These are phyloP conservation scores for Lomentospora prolificans DNA, from an alignment of 2,329 filamentous ascomycete genomes.

Conservation along the genomic window DNA sequence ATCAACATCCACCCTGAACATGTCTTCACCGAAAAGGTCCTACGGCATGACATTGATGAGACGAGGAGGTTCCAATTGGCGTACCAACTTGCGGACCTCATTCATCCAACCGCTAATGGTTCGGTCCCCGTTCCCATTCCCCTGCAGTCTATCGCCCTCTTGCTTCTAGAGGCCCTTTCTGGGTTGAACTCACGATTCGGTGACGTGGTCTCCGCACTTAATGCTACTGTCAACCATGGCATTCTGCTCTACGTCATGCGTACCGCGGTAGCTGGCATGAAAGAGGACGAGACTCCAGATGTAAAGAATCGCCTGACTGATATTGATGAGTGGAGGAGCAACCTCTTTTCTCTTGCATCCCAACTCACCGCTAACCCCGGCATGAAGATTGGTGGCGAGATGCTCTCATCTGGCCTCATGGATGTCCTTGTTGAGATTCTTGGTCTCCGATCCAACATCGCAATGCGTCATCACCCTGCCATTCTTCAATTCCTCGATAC, in stretches of 20 bases:
- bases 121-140: constrained; percentile 59
- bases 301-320: constrained; percentile 52
- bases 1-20: constrained; percentile 79
- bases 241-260: constrained; percentile 87
- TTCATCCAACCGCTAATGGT: constrained; percentile 69
- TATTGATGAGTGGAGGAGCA: constrained; percentile 80
- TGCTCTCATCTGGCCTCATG: constrained; percentile 82
- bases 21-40: constrained; percentile 75
- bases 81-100: constrained; percentile 84
- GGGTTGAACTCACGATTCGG: constrained; percentile 65
- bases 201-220: constrained; percentile 84
- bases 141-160: constrained; percentile 73
- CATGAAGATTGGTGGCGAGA: constrained; percentile 66
- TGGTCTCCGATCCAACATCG: constrained; percentile 68
- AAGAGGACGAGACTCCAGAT: constrained; percentile 41
- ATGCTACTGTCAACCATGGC: constrained; percentile 92
- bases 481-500: constrained; percentile 82
- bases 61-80: constrained; percentile 80
- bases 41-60: constrained; percentile 82
- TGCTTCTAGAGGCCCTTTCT: constrained; percentile 75
- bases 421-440: constrained; percentile 85
- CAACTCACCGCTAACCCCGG: constrained; percentile 39
- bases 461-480: constrained; percentile 73
- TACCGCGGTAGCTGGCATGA: constrained; percentile 80
- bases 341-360: constrained; percentile 77